Evolutionary conservation across 306 rosid species (phyloP), one percentile per base, ranked within the genome.

Genomic region (Leucaena leucocephala): DNA sequence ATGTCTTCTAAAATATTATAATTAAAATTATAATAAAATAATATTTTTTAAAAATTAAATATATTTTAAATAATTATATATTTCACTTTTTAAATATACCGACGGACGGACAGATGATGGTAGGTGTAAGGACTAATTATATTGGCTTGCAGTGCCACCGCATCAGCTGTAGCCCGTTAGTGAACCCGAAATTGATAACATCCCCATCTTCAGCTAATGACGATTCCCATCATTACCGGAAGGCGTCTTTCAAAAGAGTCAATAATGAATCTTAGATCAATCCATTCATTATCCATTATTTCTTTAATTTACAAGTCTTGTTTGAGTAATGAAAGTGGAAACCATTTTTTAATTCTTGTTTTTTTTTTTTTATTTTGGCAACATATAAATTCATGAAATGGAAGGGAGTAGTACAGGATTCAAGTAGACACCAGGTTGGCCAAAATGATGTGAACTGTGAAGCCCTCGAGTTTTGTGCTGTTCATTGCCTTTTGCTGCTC

Each of bases 111-210:
- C n/a, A n/a, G n/a, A n/a, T n/a, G n/a, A n/a, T n/a, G n/a, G n/a
- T n/a, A n/a, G n/a, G n/a, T n/a, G n/a, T n/a, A n/a, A n/a, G n/a
- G n/a, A n/a, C n/a, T n/a, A n/a, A n/a, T n/a, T n/a, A n/a, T n/a
- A n/a, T 54, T 39, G 52, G 80, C 36, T 68, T 49, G 52, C 10
- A 14, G 71, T 62, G 78, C 81, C 83, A 81, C 7, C 78, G 14
- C 55, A n/a, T 68, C 87, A 61, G 16, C 6, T 80, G 64, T 22
- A 33, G 64, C 63, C 42, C 63, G 21, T 21, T 21, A 3, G 49
- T 50, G 16, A 61, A 49, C 70, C 63, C 64, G 49, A 57, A 76
- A 3, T 33, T 70, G 61, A 79, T 22, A 17, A 19, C 52, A 45
- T 63, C 70, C 2, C 17, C 68, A 22, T 43, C 33, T 52, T 33